These are phyloP conservation scores for Aspergillus latus DNA, from an alignment of 2,329 filamentous ascomycete genomes.

Conservation along the genomic window DNA sequence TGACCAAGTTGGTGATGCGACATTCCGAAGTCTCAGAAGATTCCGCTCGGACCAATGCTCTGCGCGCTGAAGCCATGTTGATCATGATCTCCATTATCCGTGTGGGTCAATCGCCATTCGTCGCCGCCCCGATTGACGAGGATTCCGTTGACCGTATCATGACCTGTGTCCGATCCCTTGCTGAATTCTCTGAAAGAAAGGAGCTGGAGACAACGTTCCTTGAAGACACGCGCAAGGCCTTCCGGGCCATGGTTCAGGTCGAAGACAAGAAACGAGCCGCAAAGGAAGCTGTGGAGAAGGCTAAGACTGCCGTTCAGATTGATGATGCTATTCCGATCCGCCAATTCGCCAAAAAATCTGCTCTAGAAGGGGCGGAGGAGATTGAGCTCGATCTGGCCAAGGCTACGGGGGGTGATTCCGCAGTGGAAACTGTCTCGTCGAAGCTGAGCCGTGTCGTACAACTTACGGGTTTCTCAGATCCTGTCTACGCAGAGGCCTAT, in stretches of 20 bases:
- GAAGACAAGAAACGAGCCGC: slow-evolving; percentile 98
- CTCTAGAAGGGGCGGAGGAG: slow-evolving; percentile 76
- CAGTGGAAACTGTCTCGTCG: slow-evolving; percentile 80
- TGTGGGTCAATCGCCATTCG: slow-evolving; percentile 97
- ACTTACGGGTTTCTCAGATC: slow-evolving; percentile 95
- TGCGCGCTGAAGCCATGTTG: slow-evolving; percentile 95
- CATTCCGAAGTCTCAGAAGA: slow-evolving; percentile 91
- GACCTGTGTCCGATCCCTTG: slow-evolving; percentile 89
- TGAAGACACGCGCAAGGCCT: slow-evolving; percentile 91
- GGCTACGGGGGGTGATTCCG: slow-evolving; percentile 85
- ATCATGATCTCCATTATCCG: slow-evolving; percentile 99
- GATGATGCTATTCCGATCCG: slow-evolving; percentile 93
- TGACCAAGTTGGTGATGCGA: slow-evolving; percentile 97
- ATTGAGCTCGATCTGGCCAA: slow-evolving; percentile 88
- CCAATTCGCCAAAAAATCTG: slow-evolving; percentile 89
- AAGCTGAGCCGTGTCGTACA: slow-evolving; percentile 97
- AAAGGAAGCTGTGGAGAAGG: slow-evolving; percentile 88
- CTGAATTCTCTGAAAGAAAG: slow-evolving; percentile 85
- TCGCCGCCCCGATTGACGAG: slow-evolving; percentile 95
- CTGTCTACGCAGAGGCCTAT: slow-evolving; percentile 98
- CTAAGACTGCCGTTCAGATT: slow-evolving; percentile 90
- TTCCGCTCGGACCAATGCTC: slow-evolving; percentile 81
- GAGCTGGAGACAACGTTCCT: slow-evolving; percentile 90
- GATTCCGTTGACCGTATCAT: slow-evolving; percentile 98
- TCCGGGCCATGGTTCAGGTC: slow-evolving; percentile 93